Evolutionary conservation across 2,329 filamentous ascomycete species (phyloP).

Genomic region (Botrytis pseudocinerea): DNA sequence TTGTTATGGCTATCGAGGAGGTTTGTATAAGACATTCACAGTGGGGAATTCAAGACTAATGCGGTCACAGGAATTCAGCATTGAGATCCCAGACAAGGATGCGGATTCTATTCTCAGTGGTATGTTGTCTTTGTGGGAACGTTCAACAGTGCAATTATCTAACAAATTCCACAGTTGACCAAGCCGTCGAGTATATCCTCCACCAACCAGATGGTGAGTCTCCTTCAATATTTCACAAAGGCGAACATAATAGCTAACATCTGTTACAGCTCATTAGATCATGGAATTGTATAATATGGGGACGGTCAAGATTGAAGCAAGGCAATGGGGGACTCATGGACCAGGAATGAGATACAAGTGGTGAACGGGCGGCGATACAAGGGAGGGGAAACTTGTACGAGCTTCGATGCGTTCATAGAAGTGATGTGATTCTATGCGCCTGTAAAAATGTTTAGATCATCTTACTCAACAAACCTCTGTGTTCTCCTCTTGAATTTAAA

Average conservation of each 20-base stretch:
- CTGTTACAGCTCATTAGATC: slow-evolving; percentile 39
- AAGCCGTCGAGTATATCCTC: slow-evolving; percentile 74
- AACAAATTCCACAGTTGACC: slow-evolving; percentile 57
- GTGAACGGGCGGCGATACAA: slow-evolving; percentile 20
- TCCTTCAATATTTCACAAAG: neutral
- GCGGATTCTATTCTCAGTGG: slow-evolving; percentile 75
- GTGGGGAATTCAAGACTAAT: slow-evolving; percentile 33
- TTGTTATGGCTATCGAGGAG: slow-evolving; percentile 99
- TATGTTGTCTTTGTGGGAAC: slow-evolving; percentile 47
- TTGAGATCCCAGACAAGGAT: slow-evolving; percentile 80
- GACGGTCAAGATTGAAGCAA: slow-evolving; percentile 20
- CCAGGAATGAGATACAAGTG: slow-evolving; percentile 26
- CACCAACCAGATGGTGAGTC: slow-evolving; percentile 71
- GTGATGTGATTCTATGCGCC: slow-evolving; percentile 37
- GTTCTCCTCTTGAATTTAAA: slow-evolving; percentile 20
- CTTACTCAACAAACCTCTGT: slow-evolving; percentile 34
- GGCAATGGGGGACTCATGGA: slow-evolving; percentile 27
- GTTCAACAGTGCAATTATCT: neutral
- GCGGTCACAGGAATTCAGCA: slow-evolving; percentile 59
- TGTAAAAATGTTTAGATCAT: slow-evolving; percentile 43
- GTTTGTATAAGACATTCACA: slow-evolving; percentile 45
- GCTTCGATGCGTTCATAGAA: slow-evolving; percentile 37
- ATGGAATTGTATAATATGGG: slow-evolving; percentile 37
- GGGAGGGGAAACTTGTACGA: slow-evolving; percentile 34
- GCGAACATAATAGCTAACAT: neutral